phyloP scores from a whole-genome alignment of 176 grass and related monocot species.

The Bothriochloa decipiens region DNA sequence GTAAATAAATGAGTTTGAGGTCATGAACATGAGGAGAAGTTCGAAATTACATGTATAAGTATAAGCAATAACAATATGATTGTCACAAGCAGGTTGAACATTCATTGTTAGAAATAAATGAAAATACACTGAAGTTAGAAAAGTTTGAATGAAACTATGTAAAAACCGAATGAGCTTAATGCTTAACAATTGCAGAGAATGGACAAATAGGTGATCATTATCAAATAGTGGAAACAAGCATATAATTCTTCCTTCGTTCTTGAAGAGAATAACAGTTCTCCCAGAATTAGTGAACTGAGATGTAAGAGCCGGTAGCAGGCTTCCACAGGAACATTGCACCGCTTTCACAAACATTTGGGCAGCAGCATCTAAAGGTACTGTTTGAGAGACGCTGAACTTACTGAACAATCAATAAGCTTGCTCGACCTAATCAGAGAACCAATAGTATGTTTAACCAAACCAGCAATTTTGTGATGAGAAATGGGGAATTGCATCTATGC shows the following conservation, averaged over 20 bases:
- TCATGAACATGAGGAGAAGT: not conserved
- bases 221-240: not conserved
- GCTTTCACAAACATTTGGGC: not conserved
- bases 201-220: not conserved
- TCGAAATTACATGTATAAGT: not conserved
- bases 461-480: not conserved
- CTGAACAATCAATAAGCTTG: slow-evolving; percentile 22
- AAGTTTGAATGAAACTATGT: not conserved
- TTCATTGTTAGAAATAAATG: not conserved
- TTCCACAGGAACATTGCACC: slow-evolving; percentile 10
- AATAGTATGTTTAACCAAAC: not conserved
- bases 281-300: not conserved
- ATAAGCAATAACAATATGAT: not conserved
- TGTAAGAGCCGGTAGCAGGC: not conserved
- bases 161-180: not conserved
- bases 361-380: slow-evolving; percentile 23
- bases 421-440: slow-evolving; percentile 13
- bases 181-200: not conserved
- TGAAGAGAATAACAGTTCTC: too few species aligned
- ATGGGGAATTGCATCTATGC: not conserved
- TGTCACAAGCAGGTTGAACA: not conserved
- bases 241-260: too few species aligned
- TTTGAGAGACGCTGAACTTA: slow-evolving; percentile 10
- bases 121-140: not conserved
- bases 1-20: not conserved